Percentiles rank a stretch among this genome's conserved stretches.
Evolutionary conservation across 2,329 filamentous ascomycete genomes (phyloP).

Genomic region (Paraphaeosphaeria sporulosa): DNA sequence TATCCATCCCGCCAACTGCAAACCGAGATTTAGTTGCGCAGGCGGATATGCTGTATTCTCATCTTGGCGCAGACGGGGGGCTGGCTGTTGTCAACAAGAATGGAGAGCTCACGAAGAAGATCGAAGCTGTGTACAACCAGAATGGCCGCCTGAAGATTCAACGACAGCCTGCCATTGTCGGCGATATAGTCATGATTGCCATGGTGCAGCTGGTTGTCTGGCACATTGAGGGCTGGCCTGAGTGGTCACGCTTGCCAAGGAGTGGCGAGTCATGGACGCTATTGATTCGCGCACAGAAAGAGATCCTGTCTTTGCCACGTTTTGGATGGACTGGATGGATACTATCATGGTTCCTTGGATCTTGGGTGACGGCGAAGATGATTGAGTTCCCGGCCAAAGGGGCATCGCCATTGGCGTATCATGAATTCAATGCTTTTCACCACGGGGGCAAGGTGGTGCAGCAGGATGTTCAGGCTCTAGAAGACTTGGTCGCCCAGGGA

Average conservation of each 20-base stretch:
- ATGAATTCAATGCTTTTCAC: constrained; percentile 33
- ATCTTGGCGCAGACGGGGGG: neutral
- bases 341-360: constrained; percentile 1
- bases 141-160: neutral
- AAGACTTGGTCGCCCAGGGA: constrained; percentile 25
- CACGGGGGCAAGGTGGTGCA: constrained; percentile 29
- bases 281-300: constrained; percentile 1
- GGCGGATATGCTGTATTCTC: constrained; percentile 25
- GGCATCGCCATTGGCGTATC: constrained; percentile 17
- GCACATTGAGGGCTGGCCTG: neutral
- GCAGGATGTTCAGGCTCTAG: constrained; percentile 25
- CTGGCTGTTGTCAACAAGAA: neutral
- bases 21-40: constrained; percentile 14
- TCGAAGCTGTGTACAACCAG: neutral
- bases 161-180: neutral
- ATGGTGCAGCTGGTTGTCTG: neutral
- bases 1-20: constrained; percentile 22
- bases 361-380: constrained; percentile 19
- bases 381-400: constrained; percentile 1
- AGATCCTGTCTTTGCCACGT: neutral
- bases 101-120: constrained; percentile 2
- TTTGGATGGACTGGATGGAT: constrained; percentile 2
- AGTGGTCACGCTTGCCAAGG: neutral
- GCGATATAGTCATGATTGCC: neutral
- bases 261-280: neutral